Percentiles rank a stretch among this genome's conserved stretches.
phyloP scores from a whole-genome alignment of 2,329 filamentous ascomycete genomes.

The Corynespora cassiicola region DNA sequence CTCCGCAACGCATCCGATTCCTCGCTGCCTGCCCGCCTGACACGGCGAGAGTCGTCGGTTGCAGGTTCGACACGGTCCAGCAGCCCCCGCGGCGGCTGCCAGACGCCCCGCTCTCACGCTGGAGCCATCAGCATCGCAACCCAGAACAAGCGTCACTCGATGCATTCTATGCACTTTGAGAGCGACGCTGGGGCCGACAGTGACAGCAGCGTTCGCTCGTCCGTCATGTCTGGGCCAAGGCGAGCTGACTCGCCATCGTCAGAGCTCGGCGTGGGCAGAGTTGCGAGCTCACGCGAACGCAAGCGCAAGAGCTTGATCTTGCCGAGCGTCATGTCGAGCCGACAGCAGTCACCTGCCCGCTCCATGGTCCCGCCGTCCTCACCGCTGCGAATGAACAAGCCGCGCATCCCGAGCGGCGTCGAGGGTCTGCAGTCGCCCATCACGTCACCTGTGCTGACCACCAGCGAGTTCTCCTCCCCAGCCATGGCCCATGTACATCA shows the following conservation, averaged over 20 bases:
- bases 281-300: slow-evolving; percentile 79
- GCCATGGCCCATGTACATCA: slow-evolving; percentile 62
- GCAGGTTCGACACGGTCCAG: slow-evolving; percentile 82
- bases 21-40: slow-evolving; percentile 51
- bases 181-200: slow-evolving; percentile 84
- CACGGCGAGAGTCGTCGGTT: slow-evolving; percentile 65
- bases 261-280: slow-evolving; percentile 78
- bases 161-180: slow-evolving; percentile 80
- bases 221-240: slow-evolving; percentile 71
- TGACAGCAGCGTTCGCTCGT: slow-evolving; percentile 87
- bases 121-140: slow-evolving; percentile 63
- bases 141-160: slow-evolving; percentile 75
- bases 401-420: slow-evolving; percentile 67
- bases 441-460: slow-evolving; percentile 84
- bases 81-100: slow-evolving; percentile 82
- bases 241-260: slow-evolving; percentile 90
- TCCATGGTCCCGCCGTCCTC: slow-evolving; percentile 78
- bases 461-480: slow-evolving; percentile 82
- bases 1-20: slow-evolving; percentile 62
- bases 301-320: slow-evolving; percentile 88
- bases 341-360: slow-evolving; percentile 88
- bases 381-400: slow-evolving; percentile 84
- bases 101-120: slow-evolving; percentile 85
- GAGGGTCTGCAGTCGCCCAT: slow-evolving; percentile 82
- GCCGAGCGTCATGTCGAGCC: slow-evolving; percentile 76